These are phyloP conservation scores for Brassica incana DNA, from an alignment of 345 rosid genomes.

Conservation along the genomic window DNA sequence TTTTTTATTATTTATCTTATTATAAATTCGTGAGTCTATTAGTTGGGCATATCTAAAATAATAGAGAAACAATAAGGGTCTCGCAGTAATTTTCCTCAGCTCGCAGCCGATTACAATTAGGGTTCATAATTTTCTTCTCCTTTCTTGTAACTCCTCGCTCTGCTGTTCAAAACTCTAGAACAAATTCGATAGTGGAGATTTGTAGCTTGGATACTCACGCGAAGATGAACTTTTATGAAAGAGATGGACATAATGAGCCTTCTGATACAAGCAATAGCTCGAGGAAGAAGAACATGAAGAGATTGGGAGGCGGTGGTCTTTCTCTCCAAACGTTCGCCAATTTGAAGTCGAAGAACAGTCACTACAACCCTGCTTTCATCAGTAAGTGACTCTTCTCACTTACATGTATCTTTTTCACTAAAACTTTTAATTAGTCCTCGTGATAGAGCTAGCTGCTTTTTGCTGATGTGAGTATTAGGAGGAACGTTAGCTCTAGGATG, in stretches of 20 bases:
- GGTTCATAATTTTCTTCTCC: too few species aligned
- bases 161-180: too few species aligned
- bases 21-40: too few species aligned
- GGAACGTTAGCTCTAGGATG: not conserved
- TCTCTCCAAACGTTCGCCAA: constrained; percentile 49
- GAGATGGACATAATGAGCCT: not conserved
- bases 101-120: not conserved
- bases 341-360: constrained; percentile 1
- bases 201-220: not conserved
- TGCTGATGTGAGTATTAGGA: not conserved
- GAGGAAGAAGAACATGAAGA: constrained; percentile 60
- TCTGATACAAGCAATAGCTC: not conserved
- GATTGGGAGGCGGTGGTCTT: constrained; percentile 81
- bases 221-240: not conserved
- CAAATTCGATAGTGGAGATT: too few species aligned
- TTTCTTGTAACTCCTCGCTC: too few species aligned
- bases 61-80: too few species aligned
- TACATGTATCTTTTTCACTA: too few species aligned
- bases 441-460: too few species aligned
- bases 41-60: too few species aligned
- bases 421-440: too few species aligned
- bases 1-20: too few species aligned
- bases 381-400: constrained; percentile 41
- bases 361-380: constrained; percentile 66
- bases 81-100: too few species aligned